A percentile compares a stretch with the other conserved stretches of the same genome.
phyloP scores from a whole-genome alignment of 192 early-diverging fungal species.

The Podila clonocystis region DNA sequence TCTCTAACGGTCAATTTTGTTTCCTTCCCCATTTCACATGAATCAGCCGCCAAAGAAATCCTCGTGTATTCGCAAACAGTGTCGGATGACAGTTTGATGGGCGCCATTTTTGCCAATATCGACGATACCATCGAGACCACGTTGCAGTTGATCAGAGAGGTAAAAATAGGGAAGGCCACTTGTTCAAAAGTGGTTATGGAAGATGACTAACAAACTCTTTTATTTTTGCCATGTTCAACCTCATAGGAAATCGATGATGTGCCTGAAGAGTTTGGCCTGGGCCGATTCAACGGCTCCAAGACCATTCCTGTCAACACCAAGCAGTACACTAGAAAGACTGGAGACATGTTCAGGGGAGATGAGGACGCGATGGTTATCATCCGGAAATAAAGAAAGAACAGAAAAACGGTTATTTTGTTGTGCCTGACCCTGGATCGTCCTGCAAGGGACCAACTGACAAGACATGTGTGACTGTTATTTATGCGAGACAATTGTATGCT shows the following conservation, averaged over 20 bases:
- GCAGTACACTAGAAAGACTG: conserved; percentile 62
- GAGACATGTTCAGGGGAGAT: conserved; percentile 61
- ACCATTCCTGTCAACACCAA: conserved; percentile 67
- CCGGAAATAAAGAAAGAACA: neutral
- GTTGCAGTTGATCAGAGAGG: conserved; percentile 53
- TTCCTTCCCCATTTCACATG: conserved; percentile 5
- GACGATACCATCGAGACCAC: conserved; percentile 55
- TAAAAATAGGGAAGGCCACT: conserved; percentile 1
- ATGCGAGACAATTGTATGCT: neutral
- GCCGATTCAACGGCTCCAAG: conserved; percentile 66
- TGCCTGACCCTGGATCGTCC: neutral
- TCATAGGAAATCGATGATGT: conserved; percentile 69
- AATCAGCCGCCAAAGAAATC: conserved; percentile 59
- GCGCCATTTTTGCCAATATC: conserved; percentile 66
- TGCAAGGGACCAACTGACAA: neutral
- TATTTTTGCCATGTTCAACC: neutral
- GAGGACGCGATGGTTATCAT: conserved; percentile 61
- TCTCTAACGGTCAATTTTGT: neutral
- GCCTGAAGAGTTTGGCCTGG: conserved; percentile 55
- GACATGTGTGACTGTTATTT: neutral
- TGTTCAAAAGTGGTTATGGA: neutral
- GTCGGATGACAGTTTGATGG: conserved; percentile 62
- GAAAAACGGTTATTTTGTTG: neutral
- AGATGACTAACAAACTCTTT: neutral
- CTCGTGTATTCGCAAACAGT: conserved; percentile 60